Evolutionary conservation across 495 filamentous ascomycete species (phyloP).

Genomic region (Lindgomyces ingoldianus): DNA sequence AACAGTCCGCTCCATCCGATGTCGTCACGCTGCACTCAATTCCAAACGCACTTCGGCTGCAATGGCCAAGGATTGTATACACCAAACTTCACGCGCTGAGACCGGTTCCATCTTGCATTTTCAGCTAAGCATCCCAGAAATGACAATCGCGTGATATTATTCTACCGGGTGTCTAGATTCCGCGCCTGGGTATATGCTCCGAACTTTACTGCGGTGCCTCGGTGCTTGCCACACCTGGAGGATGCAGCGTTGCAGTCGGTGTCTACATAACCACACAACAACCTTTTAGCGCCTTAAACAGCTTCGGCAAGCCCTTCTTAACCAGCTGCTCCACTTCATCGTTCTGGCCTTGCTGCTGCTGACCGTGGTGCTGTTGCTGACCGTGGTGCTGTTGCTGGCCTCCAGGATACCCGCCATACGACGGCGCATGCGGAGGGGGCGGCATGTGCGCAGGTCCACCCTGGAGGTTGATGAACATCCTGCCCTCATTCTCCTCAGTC

Average conservation of each 20-base stretch:
- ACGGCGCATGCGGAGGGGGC: constrained; percentile 47
- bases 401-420: constrained; percentile 34
- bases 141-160: no score
- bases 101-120: no score
- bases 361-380: constrained; percentile 21
- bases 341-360: constrained; percentile 47
- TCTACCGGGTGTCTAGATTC: no score
- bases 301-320: constrained; percentile 59
- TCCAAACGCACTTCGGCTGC: no score
- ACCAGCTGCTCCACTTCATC: constrained; percentile 66
- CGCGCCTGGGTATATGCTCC: constrained; percentile 18
- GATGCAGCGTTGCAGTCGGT: background rate
- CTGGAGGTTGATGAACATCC: constrained; percentile 72
- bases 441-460: constrained; percentile 59
- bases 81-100: no score
- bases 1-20: no score
- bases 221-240: no score
- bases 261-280: constrained; percentile 78
- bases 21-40: no score
- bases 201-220: no score
- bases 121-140: no score
- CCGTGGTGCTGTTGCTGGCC: constrained; percentile 44
- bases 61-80: no score
- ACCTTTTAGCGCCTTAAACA: constrained; percentile 65
- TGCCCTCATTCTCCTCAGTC: constrained; percentile 83